A percentile compares a stretch with the other conserved stretches of the same genome.
Evolutionary conservation across 139 green algal species (phyloP).

Genomic region (Chlamydomonas sphaeroides): DNA sequence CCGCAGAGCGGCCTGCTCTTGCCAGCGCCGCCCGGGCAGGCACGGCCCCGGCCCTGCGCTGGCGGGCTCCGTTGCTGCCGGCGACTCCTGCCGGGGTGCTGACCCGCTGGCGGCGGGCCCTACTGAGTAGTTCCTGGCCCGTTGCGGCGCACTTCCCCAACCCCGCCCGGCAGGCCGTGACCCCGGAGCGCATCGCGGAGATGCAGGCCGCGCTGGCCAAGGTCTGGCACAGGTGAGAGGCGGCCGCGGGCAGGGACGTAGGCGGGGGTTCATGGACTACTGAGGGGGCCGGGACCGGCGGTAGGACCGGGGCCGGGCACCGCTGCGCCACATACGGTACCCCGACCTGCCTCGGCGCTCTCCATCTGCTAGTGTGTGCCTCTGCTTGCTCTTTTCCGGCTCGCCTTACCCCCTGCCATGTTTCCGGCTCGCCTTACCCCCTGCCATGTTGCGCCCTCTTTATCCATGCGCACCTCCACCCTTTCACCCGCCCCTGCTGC

Average conservation of each 20-base stretch:
- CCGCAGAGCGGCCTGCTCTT: no score
- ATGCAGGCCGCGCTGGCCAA: constrained; percentile 61
- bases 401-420: neutral
- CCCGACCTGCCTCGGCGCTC: no score
- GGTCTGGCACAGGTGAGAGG: constrained; percentile 39
- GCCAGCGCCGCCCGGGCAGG: no score
- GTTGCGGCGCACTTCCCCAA: no score
- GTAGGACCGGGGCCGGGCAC: neutral
- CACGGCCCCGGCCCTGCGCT: neutral
- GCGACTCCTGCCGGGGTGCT: neutral
- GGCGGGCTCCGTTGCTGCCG: neutral
- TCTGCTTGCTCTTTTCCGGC: neutral
- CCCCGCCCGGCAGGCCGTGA: constrained; percentile 11
- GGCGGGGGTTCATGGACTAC: neutral
- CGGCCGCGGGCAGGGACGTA: neutral
- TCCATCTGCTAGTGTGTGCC: no score
- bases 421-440: no score
- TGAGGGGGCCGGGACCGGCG: neutral
- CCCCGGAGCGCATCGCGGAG: constrained; percentile 7
- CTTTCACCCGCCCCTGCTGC: neutral
- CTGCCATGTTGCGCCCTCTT: neutral
- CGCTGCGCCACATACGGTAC: neutral
- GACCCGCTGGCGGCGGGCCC: neutral
- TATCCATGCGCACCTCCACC: no score
- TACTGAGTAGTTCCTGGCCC: neutral